A percentile compares a stretch with the other conserved stretches of the same genome.
Evolutionary conservation across 2,329 filamentous ascomycete genomes (phyloP).

Genomic region (Pseudocercospora eumusae): DNA sequence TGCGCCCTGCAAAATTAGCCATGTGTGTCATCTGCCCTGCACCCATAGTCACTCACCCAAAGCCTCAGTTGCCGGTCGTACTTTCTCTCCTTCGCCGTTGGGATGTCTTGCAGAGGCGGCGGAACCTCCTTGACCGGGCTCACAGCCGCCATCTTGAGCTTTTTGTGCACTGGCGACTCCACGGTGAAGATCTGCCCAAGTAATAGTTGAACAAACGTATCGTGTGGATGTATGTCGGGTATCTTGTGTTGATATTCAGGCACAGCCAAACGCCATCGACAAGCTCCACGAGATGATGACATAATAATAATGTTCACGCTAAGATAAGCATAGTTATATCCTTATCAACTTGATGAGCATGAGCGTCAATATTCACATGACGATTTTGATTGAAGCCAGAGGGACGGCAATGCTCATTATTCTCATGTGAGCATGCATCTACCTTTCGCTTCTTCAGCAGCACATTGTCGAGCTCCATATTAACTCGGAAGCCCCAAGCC

Average conservation of each 20-base stretch:
- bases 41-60: constrained; percentile 56
- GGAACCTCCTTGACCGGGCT: constrained; percentile 39
- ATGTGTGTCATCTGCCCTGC: neutral
- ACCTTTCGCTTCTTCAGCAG: neutral
- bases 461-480: neutral
- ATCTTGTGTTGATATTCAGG: no score
- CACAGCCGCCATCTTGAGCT: constrained; percentile 27
- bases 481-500: no score
- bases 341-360: no score
- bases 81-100: constrained; percentile 63
- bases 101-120: constrained; percentile 51
- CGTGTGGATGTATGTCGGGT: no score
- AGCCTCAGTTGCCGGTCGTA: constrained; percentile 94
- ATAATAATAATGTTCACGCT: neutral
- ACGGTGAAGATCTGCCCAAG: neutral
- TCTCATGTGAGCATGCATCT: neutral
- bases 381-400: neutral
- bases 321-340: neutral
- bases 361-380: no score
- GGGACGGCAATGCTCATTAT: neutral
- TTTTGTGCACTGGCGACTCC: constrained; percentile 11
- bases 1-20: constrained; percentile 57
- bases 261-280: neutral
- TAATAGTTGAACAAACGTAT: neutral
- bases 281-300: neutral